Evolutionary conservation across 768 basidiomycete genomes (phyloP).

Genomic region (Cystobasidium ongulense): DNA sequence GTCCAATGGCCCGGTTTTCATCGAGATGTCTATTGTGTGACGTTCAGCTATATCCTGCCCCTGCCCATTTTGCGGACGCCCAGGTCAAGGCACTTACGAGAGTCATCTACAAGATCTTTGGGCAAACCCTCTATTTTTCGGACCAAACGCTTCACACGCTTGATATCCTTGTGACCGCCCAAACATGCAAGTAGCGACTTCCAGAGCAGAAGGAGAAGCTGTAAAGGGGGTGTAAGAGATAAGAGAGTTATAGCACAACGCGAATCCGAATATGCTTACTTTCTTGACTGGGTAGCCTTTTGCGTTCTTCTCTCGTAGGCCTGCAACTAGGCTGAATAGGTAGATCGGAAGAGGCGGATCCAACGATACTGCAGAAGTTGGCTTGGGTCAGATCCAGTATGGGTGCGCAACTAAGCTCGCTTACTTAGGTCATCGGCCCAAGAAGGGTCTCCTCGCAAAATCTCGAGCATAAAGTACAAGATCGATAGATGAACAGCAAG

Average conservation of each 20-base stretch:
- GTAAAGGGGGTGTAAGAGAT: background rate
- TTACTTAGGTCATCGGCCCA: conserved; percentile 94
- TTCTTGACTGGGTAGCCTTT: conserved; percentile 97
- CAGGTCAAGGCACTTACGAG: no score
- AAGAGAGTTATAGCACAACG: no score
- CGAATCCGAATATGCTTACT: conserved; percentile 48
- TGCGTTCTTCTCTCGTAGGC: conserved; percentile 81
- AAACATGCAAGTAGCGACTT: conserved; percentile 84
- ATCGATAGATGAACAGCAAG: conserved; percentile 88
- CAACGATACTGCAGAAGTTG: conserved; percentile 63
- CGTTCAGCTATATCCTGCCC: background rate
- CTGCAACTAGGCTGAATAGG: conserved; percentile 80
- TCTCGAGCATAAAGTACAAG: conserved; percentile 88
- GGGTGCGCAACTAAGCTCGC: conserved; percentile 44
- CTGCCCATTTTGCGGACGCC: background rate
- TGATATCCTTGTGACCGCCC: conserved; percentile 80
- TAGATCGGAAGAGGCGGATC: conserved; percentile 90
- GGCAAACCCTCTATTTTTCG: conserved; percentile 76
- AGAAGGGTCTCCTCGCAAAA: conserved; percentile 84
- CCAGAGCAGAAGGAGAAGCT: conserved; percentile 91
- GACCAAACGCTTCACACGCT: conserved; percentile 70
- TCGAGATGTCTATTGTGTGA: conserved; percentile 45
- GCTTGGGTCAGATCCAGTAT: conserved; percentile 29
- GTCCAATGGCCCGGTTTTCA: conserved; percentile 86
- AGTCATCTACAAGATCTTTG: background rate